Evolutionary conservation across 2,329 filamentous ascomycete genomes (phyloP).

Genomic region (Tolypocladium guangdongense): DNA sequence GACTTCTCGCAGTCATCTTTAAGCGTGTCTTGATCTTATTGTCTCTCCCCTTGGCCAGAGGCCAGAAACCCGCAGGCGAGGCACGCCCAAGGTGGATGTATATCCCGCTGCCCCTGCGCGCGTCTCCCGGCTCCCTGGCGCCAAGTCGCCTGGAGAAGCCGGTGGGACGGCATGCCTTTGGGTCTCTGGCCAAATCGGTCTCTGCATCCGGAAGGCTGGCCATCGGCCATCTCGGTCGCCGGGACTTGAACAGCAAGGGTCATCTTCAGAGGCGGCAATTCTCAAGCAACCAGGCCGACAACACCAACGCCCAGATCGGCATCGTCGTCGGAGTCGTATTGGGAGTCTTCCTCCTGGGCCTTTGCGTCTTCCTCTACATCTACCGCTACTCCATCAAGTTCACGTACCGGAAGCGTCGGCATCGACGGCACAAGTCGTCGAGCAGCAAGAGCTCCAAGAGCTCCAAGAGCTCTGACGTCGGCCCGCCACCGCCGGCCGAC

Average conservation of each 20-base stretch:
- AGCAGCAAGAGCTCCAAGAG: slow-evolving; percentile 17
- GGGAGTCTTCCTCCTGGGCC: slow-evolving; percentile 25
- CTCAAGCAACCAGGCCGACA: slow-evolving; percentile 14
- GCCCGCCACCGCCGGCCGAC: not conserved
- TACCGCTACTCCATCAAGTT: slow-evolving; percentile 28
- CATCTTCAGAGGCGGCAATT: slow-evolving; percentile 12
- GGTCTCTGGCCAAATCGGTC: not conserved
- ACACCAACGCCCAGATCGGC: slow-evolving; percentile 30
- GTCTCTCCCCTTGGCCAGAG: not conserved
- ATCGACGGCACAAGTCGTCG: slow-evolving; percentile 14
- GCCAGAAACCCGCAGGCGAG: not conserved
- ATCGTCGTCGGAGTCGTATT: slow-evolving; percentile 30
- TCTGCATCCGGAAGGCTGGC: not conserved
- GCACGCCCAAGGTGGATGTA: slow-evolving; percentile 15
- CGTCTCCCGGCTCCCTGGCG: not conserved
- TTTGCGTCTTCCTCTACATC: slow-evolving; percentile 25
- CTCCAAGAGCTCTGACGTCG: slow-evolving; percentile 12
- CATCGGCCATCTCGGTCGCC: not conserved
- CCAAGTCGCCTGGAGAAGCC: not conserved
- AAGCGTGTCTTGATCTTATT: not conserved
- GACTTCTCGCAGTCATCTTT: not conserved
- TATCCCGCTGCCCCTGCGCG: slow-evolving; percentile 13
- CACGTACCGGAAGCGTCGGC: slow-evolving; percentile 14
- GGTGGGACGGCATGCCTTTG: not conserved
- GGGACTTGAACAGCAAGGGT: not conserved